Base-by-base conservation (phyloP, 768 basidiomycete species). In the Crucibulum laeve region DNA sequence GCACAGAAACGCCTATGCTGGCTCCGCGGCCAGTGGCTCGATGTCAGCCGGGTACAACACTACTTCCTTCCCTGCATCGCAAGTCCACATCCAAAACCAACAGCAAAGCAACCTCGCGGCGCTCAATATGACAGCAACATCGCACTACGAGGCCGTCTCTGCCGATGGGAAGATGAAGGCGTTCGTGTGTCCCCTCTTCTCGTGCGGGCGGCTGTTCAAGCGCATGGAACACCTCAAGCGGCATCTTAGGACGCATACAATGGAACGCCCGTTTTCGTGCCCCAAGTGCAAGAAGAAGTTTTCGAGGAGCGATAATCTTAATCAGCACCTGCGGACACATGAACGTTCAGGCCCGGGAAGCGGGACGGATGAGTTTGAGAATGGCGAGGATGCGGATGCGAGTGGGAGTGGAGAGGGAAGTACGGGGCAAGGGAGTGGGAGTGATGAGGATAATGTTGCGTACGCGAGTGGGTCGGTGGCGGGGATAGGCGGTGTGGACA, bases 141-240 rank as follows among this genome's bases (percentile, higher is more conserved):
- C 62, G 19, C 59, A 56, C 26, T 66, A 63, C 47, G 62, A 63
- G 30, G 56, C 64, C 15, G 48, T 58, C 21, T 54, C 53, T 6
- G 46, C 54, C 3, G 62, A 65, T 28, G 61, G 69, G 25, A 76
- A 72, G 53, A 71, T 73, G 24, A 84, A 83, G 57, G 81, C 80
- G 3, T 93, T 82, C 56, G 76, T 83, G 38, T 95, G 92, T 63
- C 90, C 90, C 15, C 73, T 91, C 1, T 83, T 79, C 60, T 87
- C 87, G 11, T 96, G 92, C 56, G 81, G 87, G 3, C 71, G 87
- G 49, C 67, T 86, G 52, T 95, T 94, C 79, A 93, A 91, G 73
- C 80, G 92, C 8, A 84, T 87, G 77, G 92, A 95, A 57, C 91
- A 95, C 58, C 75, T 94, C 52, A 88, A 89, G 64, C 68, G 91